Base-by-base conservation (phyloP, 139 green algal species). In the Picochlorum sp. region DNA sequence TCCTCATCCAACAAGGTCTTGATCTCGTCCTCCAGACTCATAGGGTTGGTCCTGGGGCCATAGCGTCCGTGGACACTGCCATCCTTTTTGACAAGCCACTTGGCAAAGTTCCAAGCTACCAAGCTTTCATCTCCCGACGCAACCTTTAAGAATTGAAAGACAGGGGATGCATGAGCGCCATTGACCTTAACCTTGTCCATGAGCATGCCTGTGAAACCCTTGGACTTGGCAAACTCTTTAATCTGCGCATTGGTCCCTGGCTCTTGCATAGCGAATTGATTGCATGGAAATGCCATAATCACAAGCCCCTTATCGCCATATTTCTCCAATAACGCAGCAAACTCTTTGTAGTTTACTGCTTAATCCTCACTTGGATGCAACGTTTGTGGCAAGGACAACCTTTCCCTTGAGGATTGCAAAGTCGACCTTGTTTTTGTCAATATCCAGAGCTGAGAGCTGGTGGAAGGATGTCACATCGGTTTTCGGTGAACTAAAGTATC, bases 121-220 rank as follows among this genome's bases (percentile, higher is more conserved):
- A 37, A 6, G 4, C 30, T 30, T 10, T 30, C 28, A 57, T 71
- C 69, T 7, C 41, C 41, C 0, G 54, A 50, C 28, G 41, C 55
- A 16, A 70, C 57, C 57, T 78, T 78, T 15, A 78, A 67, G 58
- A 61, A 78, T 6, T 76, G 14, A 58, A 61, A 78, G 7, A 78
- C 67, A 13, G 71, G 71, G 24, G 59, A 76, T 23, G 57, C 60
- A 15, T 57, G 61, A 7, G 11, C 18, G 6, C 71, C 71, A 45
- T 78, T 78, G 23, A 78, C 71, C n/a, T 78, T 71, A 1, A 78
- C 50, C 44, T 77, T 77, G 45, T 75, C 70, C 63, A 77, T 73
- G 21, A 77, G 41, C 45, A 74, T n/a, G 20, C 63, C 70, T 14
- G 45, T 54, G 44, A 77, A 77, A 6, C 54, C 49, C 15, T 38